Conservation (phyloP, 2,329 filamentous ascomycete genomes). For the Rutstroemia sp. region DNA sequence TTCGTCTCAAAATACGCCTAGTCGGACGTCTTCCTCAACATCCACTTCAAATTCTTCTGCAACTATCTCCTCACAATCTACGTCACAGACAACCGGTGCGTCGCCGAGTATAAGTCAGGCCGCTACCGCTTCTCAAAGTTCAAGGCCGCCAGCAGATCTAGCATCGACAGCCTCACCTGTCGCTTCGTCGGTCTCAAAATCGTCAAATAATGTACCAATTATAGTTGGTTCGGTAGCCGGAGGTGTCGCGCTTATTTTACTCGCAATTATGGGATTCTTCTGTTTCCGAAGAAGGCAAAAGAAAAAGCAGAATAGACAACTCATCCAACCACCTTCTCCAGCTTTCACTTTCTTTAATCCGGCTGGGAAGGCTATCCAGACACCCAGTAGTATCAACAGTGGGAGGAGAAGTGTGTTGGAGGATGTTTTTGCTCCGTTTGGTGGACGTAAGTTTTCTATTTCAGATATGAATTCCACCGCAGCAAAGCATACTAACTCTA, state of each 20-base stretch:
- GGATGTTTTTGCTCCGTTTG: slow-evolving; percentile 1
- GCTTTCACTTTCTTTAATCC: slow-evolving; percentile 1
- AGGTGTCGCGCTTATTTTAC: not conserved
- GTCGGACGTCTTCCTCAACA: not conserved
- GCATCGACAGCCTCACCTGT: not conserved
- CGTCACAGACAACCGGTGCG: not conserved
- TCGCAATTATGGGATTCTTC: slow-evolving; percentile 2
- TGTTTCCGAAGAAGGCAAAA: slow-evolving; percentile 2
- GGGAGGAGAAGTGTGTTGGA: not conserved
- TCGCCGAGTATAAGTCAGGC: not conserved
- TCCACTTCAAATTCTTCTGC: not conserved
- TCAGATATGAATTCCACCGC: not conserved
- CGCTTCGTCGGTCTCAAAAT: not conserved
- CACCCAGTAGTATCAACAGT: not conserved
- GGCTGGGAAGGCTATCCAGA: not conserved
- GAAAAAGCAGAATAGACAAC: slow-evolving; percentile 3
- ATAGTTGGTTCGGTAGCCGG: not conserved
- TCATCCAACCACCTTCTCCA: not conserved
- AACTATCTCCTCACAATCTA: not conserved
- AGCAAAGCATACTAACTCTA: not conserved
- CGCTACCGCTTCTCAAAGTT: not conserved
- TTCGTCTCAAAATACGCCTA: not conserved
- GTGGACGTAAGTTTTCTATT: not conserved
- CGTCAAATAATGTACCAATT: not conserved
- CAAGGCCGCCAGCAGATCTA: not conserved